Evolutionary conservation across 75 land plant genomes (phyloP), one percentile per base, ranked within the genome.

Genomic region (Isoetes taiwanensis): DNA sequence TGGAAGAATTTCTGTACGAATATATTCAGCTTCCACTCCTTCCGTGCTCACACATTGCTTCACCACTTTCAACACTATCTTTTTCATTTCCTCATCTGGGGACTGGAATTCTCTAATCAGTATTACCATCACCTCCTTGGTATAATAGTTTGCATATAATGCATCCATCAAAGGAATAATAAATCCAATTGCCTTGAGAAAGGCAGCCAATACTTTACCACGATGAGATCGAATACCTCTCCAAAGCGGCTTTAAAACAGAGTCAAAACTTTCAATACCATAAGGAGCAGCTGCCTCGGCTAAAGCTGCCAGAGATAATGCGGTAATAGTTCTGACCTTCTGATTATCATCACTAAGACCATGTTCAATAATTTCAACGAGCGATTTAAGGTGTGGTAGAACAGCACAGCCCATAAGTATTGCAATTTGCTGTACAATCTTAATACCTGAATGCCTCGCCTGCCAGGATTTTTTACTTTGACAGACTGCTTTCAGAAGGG

Each of bases 391-490:
- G 54, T 91, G 97, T 1, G 97, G 97, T 8, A 91, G 79, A 32
- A 91, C 97, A 34, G 97, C 97, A 83, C 97, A 91, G 6, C 97
- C 97, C 91, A 91, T 91, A 17, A 91, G 76, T 63, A 91, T 91
- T 31, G 97, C 97, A 60, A 91, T 91, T 68, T 91, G 97, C 72
- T 91, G 97, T 17, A 86, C 93, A 66, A 86, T 91, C 62, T 91
- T 91, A 14, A 91, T 91, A 38, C 97, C 97, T 33, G 97, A 86
- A 43, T 91, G 97, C 33, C 97, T 67, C 27, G 97, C 97, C 64
- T 91, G 97, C 97, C 97, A 91, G 5, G 97, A 90, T 53, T 83
- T 91, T 69, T 91, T 91, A 67, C 97, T 91, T 69, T 91, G 97
- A 69, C 97, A 91, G 30, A 91, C 97, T 54, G 97, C 97, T 52